Evolutionary conservation across 305 asterid genomes (phyloP), one percentile per base, ranked within the genome.

Genomic region (Lippia alba): DNA sequence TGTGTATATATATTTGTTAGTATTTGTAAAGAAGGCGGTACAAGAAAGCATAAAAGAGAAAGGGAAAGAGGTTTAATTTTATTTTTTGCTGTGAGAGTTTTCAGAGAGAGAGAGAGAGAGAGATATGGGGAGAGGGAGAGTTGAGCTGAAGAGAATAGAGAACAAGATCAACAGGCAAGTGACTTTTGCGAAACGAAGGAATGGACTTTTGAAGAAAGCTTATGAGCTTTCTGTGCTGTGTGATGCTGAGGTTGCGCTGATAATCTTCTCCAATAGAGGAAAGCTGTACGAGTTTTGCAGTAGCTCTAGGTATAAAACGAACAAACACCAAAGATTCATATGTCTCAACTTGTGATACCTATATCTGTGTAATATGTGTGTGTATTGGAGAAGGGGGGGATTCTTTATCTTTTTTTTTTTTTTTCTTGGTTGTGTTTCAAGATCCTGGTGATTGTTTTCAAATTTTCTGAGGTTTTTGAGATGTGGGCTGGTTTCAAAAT

Each of bases 201-300:
- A 51, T 51, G 56, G 56, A 11, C 56, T 51, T 16, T 51, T 51
- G 56, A 51, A 51, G 56, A 51, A 51, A 51, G 56, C 56, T 51
- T 51, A 51, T 51, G 56, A 51, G 56, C 56, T 51, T 15, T 51
- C 56, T 51, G 56, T 51, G 16, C 56, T 51, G 5, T 51, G 56
- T 18, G 56, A 51, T 8, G 56, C 30, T 51, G 56, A 51, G 30
- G 71, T 66, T 30, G 71, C 71, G 12, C 48, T 66, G 53, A 66
- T 94, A 81, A 88, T 94, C 96, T 94, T 94, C 99, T 94, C 97
- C 87, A 94, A 91, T 87, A 91, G 99, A 81, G 99, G 99, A 84
- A 94, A 94, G 88, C 94, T 94, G 82, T 94, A 88, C 83, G 99
- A 94, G 85, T 94, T 94, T 71, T 94, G 97, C 96, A 94, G 98